Conservation (phyloP, 2,329 filamentous ascomycete genomes). For the Zymoseptoria crescenta region DNA sequence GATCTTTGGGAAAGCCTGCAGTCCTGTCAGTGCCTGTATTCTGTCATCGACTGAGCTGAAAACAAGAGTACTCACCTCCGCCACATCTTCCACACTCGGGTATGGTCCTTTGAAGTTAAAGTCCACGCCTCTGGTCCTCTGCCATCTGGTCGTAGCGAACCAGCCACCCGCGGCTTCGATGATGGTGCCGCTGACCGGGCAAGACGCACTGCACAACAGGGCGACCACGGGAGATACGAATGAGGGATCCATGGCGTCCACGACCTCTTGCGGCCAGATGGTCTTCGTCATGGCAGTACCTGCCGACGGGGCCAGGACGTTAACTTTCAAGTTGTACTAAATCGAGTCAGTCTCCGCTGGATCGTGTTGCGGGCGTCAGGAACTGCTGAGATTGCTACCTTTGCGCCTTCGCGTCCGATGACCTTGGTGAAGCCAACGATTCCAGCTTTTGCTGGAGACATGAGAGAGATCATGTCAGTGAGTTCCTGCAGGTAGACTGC, state of each 20-base stretch:
- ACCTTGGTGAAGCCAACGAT: slow-evolving; percentile 91
- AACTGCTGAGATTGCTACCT: slow-evolving; percentile 54
- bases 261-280: slow-evolving; percentile 88
- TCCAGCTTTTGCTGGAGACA: slow-evolving; percentile 42
- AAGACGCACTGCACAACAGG: slow-evolving; percentile 74
- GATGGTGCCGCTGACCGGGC: slow-evolving; percentile 71
- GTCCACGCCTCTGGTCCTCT: slow-evolving; percentile 76
- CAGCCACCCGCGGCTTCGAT: slow-evolving; percentile 94
- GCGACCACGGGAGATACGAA: slow-evolving; percentile 91
- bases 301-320: slow-evolving; percentile 93
- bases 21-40: slow-evolving; percentile 40
- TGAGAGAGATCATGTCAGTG: neutral
- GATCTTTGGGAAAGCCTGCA: slow-evolving; percentile 68
- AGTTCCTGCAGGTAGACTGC: neutral
- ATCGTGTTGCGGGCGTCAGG: neutral
- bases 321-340: slow-evolving; percentile 61
- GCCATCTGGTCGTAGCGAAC: slow-evolving; percentile 85
- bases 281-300: slow-evolving; percentile 90
- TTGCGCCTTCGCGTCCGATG: slow-evolving; percentile 80
- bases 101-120: slow-evolving; percentile 45
- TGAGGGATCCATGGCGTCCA: slow-evolving; percentile 95
- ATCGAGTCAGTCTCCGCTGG: neutral
- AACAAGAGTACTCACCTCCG: slow-evolving; percentile 38
- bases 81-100: slow-evolving; percentile 13
- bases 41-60: slow-evolving; percentile 72